Base-by-base conservation (phyloP, 108 stramenopile genomes). In the Fragilariopsis cylindrus region DNA sequence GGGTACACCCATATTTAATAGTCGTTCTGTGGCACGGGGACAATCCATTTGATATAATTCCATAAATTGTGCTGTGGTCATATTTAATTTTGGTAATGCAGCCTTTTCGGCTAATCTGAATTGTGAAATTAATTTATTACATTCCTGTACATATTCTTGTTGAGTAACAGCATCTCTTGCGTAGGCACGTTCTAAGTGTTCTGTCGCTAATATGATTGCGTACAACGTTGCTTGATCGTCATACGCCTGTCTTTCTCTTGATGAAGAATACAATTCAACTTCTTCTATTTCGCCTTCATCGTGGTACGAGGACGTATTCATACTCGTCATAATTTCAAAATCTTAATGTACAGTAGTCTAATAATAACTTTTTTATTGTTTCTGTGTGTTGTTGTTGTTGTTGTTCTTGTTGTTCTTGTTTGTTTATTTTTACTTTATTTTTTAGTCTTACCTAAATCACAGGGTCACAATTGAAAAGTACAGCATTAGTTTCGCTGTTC, bases 101-200 rank as follows among this genome's bases (percentile, higher is more conserved):
- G 87, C 87, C 72, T 85, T 84, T 81, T 98, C 98, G 44, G 96
- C 95, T 55, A 95, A 76, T 68, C 95, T 90, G 85, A 98, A 99
- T 80, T 99, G 98, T 6, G 92, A 88, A 52, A 99, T 95, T 4
- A 99, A 84, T 68, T 95, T 90, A 75, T 90, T 92, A 78, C 98
- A 99, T 73, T 96, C 93, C 48, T 83, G 75, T 30, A 87, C 88
- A 78, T 99, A 99, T 79, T 92, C 96, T 50, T 85, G 74, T 40
- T 84, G 85, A 2, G 83, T 79, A 16, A 99, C 79, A 5, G 96
- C 97, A 80, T 97, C 97, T 46, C 93, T 85, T 50, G 96, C 94
- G 73, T 94, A 98, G 21, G 98, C 97, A 60, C 92, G 93, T 80
- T 99, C 98, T 74, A 98, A 84, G 65, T 94, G 89, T 74, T 99